A percentile compares a stretch with the other conserved stretches of the same genome.
Conservation (phyloP, 163 green algal genomes). For the Smithsoniella earleae region DNA sequence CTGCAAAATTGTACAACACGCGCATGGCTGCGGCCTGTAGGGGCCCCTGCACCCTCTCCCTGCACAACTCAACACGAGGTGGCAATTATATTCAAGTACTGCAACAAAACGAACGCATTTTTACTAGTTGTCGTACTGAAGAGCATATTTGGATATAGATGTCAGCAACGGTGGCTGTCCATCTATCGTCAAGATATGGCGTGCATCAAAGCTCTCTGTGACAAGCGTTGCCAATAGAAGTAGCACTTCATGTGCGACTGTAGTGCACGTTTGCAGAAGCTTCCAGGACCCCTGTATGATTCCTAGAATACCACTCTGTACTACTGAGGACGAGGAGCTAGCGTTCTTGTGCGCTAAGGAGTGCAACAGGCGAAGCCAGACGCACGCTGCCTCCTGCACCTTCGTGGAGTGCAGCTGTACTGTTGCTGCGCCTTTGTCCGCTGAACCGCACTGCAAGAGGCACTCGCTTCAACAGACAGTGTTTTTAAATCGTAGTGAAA, state of each 20-base stretch:
- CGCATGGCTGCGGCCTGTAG: neutral
- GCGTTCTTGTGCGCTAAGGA: neutral
- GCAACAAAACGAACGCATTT: no score
- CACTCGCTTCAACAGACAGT: neutral
- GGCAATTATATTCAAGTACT: no score
- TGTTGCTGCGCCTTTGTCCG: no score
- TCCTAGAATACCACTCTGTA: neutral
- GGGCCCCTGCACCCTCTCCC: neutral
- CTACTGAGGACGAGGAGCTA: neutral
- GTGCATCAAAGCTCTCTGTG: constrained; percentile 17
- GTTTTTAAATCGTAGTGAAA: no score
- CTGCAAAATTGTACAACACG: constrained; percentile 25
- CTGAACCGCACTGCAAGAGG: no score
- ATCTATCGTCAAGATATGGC: neutral
- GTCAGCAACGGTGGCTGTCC: neutral
- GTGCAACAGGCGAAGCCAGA: neutral
- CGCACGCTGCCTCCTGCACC: neutral
- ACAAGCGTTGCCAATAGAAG: constrained; percentile 4
- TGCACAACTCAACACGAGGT: no score
- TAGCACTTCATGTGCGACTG: neutral
- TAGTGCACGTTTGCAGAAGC: neutral
- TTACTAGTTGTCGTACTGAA: no score
- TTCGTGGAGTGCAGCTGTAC: constrained; percentile 3
- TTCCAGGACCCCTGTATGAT: neutral
- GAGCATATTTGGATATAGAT: no score